These are phyloP conservation scores for Penicillium dipodomyicola DNA, from an alignment of 495 filamentous ascomycete species.

Conservation along the genomic window DNA sequence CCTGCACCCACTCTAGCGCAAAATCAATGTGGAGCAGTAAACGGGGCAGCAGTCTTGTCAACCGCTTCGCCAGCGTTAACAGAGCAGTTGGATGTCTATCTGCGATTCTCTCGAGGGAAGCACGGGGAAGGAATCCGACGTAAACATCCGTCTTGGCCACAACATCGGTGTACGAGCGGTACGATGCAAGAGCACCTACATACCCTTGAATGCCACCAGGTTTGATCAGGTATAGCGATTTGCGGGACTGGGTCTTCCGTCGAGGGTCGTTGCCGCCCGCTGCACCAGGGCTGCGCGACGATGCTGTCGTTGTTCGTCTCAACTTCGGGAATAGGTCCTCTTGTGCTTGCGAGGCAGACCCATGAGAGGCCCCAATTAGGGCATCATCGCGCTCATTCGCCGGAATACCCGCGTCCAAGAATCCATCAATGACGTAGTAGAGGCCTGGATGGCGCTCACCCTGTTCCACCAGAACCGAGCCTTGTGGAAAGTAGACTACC, in stretches of 20 bases:
- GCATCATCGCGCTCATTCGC: slow-evolving; percentile 51
- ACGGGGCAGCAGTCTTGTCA: slow-evolving; percentile 86
- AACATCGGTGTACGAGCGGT: slow-evolving; percentile 94
- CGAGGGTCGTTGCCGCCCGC: slow-evolving; percentile 39
- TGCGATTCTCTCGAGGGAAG: slow-evolving; percentile 85
- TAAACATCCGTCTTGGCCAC: slow-evolving; percentile 98
- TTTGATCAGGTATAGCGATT: slow-evolving; percentile 88
- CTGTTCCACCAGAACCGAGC: slow-evolving; percentile 93
- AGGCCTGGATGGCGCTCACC: slow-evolving; percentile 92
- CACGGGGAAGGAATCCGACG: slow-evolving; percentile 87
- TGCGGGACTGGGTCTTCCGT: slow-evolving; percentile 53
- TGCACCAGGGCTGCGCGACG: slow-evolving; percentile 39
- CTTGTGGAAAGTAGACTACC: slow-evolving; percentile 95
- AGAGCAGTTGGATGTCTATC: slow-evolving; percentile 90
- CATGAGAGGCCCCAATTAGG: slow-evolving; percentile 37
- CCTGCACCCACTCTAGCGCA: slow-evolving; percentile 95
- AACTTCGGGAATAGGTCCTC: slow-evolving; percentile 51
- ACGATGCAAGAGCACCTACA: slow-evolving; percentile 87
- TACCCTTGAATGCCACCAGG: slow-evolving; percentile 95
- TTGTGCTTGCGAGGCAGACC: slow-evolving; percentile 26
- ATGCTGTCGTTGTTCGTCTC: slow-evolving; percentile 46
- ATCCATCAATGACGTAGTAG: slow-evolving; percentile 97
- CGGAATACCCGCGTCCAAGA: slow-evolving; percentile 85
- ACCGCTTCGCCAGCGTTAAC: slow-evolving; percentile 89
- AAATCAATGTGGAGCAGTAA: slow-evolving; percentile 97